Evolutionary conservation across 129 eudicot genomes (phyloP).

Genomic region (Helianthus tuberosus): DNA sequence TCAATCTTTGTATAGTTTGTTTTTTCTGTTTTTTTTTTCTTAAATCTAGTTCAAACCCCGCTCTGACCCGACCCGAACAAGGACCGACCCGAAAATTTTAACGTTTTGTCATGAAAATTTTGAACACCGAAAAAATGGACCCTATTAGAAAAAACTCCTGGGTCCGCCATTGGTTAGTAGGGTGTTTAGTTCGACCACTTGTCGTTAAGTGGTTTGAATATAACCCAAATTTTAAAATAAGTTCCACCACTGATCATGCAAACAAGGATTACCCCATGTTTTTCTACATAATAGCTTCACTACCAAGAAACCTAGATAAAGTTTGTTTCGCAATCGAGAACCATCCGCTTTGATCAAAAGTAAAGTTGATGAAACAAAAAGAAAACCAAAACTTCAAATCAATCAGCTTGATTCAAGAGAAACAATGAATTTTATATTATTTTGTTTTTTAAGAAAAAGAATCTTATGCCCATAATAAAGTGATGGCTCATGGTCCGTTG

Average conservation of each 20-base stretch:
- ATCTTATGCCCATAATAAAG: conserved; percentile 37
- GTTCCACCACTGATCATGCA: conserved; percentile 15
- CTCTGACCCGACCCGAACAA: no score
- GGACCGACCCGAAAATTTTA: no score
- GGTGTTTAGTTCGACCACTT: no score
- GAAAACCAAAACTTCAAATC: conserved; percentile 25
- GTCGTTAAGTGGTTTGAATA: neutral
- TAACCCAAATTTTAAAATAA: conserved; percentile 10
- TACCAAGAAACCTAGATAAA: conserved; percentile 27
- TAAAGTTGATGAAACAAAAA: conserved; percentile 17
- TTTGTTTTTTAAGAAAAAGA: neutral
- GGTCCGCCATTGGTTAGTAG: no score
- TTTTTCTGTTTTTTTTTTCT: no score
- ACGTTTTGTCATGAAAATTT: no score
- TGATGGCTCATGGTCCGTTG: conserved; percentile 28
- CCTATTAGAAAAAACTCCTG: no score
- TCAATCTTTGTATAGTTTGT: no score
- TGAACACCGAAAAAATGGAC: no score
- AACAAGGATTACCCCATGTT: conserved; percentile 12
- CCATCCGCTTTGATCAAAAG: conserved; percentile 36
- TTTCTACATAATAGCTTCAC: conserved; percentile 19
- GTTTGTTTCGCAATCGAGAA: conserved; percentile 21
- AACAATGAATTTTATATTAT: neutral
- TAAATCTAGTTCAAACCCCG: no score
- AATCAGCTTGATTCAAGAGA: conserved; percentile 18